phyloP scores from a whole-genome alignment of 2,329 filamentous ascomycete species.

The Ambrosiella xylebori region DNA sequence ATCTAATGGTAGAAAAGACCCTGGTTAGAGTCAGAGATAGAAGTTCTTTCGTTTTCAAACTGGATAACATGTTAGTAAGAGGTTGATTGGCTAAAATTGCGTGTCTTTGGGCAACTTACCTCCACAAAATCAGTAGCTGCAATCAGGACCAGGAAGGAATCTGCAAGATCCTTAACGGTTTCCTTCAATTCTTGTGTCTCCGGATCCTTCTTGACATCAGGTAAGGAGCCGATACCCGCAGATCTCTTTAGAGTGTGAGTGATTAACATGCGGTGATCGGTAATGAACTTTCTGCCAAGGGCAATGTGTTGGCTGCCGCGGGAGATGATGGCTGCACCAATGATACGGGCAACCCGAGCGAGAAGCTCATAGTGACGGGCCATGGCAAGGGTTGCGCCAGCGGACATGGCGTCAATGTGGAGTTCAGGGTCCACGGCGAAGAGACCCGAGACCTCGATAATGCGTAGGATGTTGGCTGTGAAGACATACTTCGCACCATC shows the following conservation, averaged over 20 bases:
- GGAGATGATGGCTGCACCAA: slow-evolving; percentile 65
- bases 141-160: slow-evolving; percentile 71
- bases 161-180: slow-evolving; percentile 59
- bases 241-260: slow-evolving; percentile 81
- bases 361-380: slow-evolving; percentile 73
- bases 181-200: slow-evolving; percentile 29
- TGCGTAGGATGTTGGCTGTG: slow-evolving; percentile 71
- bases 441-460: slow-evolving; percentile 64
- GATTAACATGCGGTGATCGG: slow-evolving; percentile 67
- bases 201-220: slow-evolving; percentile 16
- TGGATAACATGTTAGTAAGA: slow-evolving; percentile 13
- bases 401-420: slow-evolving; percentile 37
- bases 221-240: slow-evolving; percentile 47
- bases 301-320: slow-evolving; percentile 68
- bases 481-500: slow-evolving; percentile 75
- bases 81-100: background rate
- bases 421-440: slow-evolving; percentile 87
- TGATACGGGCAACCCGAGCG: slow-evolving; percentile 60
- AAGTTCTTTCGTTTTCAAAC: slow-evolving; percentile 26
- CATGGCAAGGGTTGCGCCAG: slow-evolving; percentile 51
- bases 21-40: slow-evolving; percentile 20
- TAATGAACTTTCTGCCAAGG: slow-evolving; percentile 64
- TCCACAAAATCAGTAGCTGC: slow-evolving; percentile 70
- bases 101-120: slow-evolving; percentile 32
- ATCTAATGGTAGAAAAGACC: slow-evolving; percentile 2